Base-by-base conservation (phyloP, 192 early-diverging fungal species). In the Coemansia sp. region DNA sequence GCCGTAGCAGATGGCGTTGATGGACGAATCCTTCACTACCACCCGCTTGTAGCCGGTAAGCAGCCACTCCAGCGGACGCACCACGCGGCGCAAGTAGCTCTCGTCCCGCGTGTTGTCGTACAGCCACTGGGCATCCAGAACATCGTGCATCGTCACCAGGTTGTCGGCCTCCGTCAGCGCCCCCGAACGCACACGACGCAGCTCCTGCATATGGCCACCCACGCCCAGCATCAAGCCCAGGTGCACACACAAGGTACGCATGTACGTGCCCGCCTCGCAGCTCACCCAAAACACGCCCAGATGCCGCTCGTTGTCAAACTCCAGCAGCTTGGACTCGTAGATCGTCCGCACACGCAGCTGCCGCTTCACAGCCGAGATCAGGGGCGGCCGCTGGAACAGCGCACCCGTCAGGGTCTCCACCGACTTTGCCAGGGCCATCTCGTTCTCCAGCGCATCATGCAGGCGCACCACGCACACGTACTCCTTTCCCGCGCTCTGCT, bases 171-270 rank as follows among this genome's bases (percentile, higher is more conserved):
- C 96, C 5, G 86, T 82, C 44, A 86, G 77, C 27, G 87, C 86
- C 35, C 96, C 96, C 37, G 90, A 93, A 27, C 96, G 83, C 34
- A 99, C 94, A 70, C 96, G 84, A 45, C 96, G 84, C 44, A 99
- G 86, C 77, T 99, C 96, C 79, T 96, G 91, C 96, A 99, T 99
- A 60, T 99, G 96, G 13, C 93, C 96, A 60, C 96, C 96, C 43
- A 89, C 90, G 39, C 89, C 90, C 38, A 99, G 78, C 44, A 99
- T 72, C 8, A 99, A 78, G 56, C 96, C 96, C 72, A 99, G 67
- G 67, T 99, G 96, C 22, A 97, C 94, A 67, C 96, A 99, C 44
- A 99, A 71, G n/a, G 96, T 99, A 79, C 96, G 89, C 72, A 99
- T 94, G 64, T 99, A 99, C 11, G 96, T 99, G 49, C 96, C 96